Evolutionary conservation across 345 rosid species (phyloP), one percentile per base, ranked within the genome.

Genomic region (Camelina laxa): DNA sequence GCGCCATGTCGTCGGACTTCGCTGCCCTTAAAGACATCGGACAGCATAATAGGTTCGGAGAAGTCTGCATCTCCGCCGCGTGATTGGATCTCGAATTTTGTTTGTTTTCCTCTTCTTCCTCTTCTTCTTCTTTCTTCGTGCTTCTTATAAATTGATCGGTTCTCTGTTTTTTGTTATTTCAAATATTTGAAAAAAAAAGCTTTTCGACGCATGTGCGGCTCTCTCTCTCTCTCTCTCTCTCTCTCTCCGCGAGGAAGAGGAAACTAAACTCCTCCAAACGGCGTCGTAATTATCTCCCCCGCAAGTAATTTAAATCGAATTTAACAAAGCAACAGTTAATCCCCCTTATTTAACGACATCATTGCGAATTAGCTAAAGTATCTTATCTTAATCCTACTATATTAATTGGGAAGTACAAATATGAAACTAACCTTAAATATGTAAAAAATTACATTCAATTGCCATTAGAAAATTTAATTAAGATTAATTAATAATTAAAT

Each of bases 11-110:
- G 7, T 67, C 60, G 24, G 73, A 65, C 14, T 65, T 21, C 21
- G 44, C 39, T 35, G 35, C 31, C 75, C 6, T 44, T 70, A 47
- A 48, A 39, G 50, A 27, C 50, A 60, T 14, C 16, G 72, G 38
- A 45, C 21, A 13, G 33, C 42, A 58, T 27, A 33, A 33, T 6
- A 47, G 56, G 36, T 22, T 61, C 58, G 44, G 57, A 59, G 73
- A 58, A 5, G 59, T 62, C 11, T 74, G 60, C 71, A 79, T 79
- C 66, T 67, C 60, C 68, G 57, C 57, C 72, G 62, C 44, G 17
- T 22, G 35, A 22, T 64, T 30, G 66, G 62, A 70, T 77, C 76
- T 64, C 72, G 44, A 21, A 7, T 4, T 44, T 21, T 33, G 13
- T 19, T 7, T 27, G 30, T 27, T 27, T 27, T 65, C 13, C 15